Evolutionary conservation across 768 basidiomycete genomes (phyloP), one percentile per base, ranked within the genome.

Genomic region (Flagelloscypha sp.): DNA sequence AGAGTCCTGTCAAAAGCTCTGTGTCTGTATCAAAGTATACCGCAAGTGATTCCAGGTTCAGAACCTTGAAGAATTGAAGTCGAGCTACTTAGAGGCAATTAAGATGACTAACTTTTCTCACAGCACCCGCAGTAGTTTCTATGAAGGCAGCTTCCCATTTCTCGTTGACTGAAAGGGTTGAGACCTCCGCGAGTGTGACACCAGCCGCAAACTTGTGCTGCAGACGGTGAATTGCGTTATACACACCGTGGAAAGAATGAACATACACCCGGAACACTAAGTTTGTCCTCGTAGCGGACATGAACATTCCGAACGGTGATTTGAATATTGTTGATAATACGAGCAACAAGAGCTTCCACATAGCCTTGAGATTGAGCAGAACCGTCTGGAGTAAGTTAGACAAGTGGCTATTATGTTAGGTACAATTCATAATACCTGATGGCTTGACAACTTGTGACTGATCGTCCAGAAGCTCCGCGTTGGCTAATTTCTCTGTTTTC

Each of bases 1-100:
- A 62, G 13, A 78, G 65, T 30, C 77, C 84, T 23, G 79, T 74
- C 61, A 98, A 75, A 46, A 79, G 87, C 12, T 65, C 59, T 3
- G 85, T 74, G 53, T 99, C 93, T 0, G 95, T 97, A 54, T 99
- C 87, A 48, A 97, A 97, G 55, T 99, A 99, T 3, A 92, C 58
- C 1, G 92, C 84, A 34, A 99, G 65, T 4, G 86, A 94, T 54
- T 83, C 70, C 24, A 99, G 61, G 42, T 79, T 84, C 17, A 87
- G 86, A 23, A 99, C 66, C 88, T 93, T 45, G 6, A 33, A 30
- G 34, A 15, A 38, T 27, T 48, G 29, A 43, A 29, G 37, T 37
- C 30, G 32, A 21, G 19, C 20, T 5, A 19, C 21, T 6, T 37
- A 16, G 35, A 24, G 5, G 21, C 25, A 17, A 10, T 18, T 17